Conservation (phyloP, 1,139 yeast species). For the Suhomyces yuchorum region DNA sequence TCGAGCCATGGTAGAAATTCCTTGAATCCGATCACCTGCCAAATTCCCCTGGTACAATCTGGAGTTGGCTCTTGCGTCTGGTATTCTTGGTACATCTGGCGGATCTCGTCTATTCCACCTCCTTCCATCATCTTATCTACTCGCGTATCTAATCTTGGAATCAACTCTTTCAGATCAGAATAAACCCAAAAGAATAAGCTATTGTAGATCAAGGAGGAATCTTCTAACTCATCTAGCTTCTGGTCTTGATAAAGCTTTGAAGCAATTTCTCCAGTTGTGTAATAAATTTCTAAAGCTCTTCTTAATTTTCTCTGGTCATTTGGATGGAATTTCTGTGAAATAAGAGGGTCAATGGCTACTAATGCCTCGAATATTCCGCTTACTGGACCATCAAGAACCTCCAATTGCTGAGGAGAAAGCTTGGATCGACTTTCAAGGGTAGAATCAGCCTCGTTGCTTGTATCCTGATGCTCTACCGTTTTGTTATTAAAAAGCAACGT, state of each 20-base stretch:
- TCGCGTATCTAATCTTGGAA: conserved; percentile 66
- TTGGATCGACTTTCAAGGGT: no score
- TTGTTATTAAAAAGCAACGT: conserved; percentile 71
- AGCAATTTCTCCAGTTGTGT: conserved; percentile 64
- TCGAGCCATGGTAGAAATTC: conserved; percentile 84
- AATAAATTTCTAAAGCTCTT: conserved; percentile 80
- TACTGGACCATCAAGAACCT: conserved; percentile 59
- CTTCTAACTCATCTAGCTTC: conserved; percentile 42
- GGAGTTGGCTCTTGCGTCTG: conserved; percentile 33
- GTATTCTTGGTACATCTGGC: conserved; percentile 54
- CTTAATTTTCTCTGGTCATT: conserved; percentile 78
- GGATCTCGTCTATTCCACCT: conserved; percentile 73
- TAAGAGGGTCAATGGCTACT: conserved; percentile 61
- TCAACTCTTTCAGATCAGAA: conserved; percentile 62
- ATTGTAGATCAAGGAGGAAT: conserved; percentile 58
- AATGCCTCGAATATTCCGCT: conserved; percentile 52
- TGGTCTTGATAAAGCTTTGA: conserved; percentile 73
- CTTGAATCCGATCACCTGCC: conserved; percentile 96
- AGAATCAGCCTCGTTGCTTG: conserved; percentile 21
- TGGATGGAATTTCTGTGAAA: conserved; percentile 87
- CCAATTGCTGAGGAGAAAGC: conserved; percentile 44
- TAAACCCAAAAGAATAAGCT: conserved; percentile 84
- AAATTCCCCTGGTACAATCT: conserved; percentile 72
- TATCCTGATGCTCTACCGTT: conserved; percentile 35
- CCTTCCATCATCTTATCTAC: conserved; percentile 78